Evolutionary conservation across 148 eudicot genomes (phyloP).

Genomic region (Heliamphora exappendiculata): DNA sequence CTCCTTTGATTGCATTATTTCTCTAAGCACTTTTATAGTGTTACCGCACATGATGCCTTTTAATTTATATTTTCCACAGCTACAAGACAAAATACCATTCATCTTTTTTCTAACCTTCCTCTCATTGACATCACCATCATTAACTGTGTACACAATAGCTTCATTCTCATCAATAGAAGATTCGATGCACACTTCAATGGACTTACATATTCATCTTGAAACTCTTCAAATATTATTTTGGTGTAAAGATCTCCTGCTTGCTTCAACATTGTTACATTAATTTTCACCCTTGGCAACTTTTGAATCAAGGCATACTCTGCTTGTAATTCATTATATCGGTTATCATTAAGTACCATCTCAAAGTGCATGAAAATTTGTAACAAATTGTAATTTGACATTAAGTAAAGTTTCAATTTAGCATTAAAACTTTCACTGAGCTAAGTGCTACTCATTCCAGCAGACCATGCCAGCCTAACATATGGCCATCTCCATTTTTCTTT

Average conservation of each 20-base stretch:
- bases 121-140: neutral
- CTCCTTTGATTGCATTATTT: neutral
- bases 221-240: slow-evolving; percentile 6
- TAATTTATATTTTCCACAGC: neutral
- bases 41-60: neutral
- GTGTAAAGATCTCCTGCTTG: neutral
- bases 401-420: neutral
- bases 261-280: neutral
- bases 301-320: neutral
- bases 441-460: slow-evolving; percentile 2
- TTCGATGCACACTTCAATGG: neutral
- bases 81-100: neutral
- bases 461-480: slow-evolving; percentile 1
- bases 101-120: no score
- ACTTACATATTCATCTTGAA: neutral
- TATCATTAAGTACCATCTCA: neutral
- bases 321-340: neutral
- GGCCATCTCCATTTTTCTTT: neutral
- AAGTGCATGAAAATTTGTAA: neutral
- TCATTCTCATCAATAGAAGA: neutral
- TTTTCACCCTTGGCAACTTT: neutral
- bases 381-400: neutral
- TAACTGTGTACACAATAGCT: neutral
- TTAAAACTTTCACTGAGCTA: slow-evolving; percentile 2
- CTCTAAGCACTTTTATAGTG: neutral